These are phyloP conservation scores for Phialophora expanda DNA, from an alignment of 2,329 filamentous ascomycete species.

Conservation along the genomic window DNA sequence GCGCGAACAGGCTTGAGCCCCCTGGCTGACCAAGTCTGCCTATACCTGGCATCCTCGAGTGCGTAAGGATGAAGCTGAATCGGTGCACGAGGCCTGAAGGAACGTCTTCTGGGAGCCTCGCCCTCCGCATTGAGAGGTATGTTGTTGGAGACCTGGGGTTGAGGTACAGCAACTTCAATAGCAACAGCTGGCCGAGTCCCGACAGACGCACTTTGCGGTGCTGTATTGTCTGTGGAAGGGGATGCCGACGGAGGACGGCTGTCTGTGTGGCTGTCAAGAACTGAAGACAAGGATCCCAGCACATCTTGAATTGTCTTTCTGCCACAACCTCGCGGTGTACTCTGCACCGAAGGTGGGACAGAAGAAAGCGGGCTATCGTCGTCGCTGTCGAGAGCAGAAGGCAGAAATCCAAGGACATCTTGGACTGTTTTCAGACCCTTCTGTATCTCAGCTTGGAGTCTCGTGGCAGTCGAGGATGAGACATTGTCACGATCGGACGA, in stretches of 20 bases:
- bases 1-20: slow-evolving; percentile 52
- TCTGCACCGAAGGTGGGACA: slow-evolving; percentile 23
- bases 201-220: not conserved
- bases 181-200: not conserved
- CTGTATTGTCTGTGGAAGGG: slow-evolving; percentile 10
- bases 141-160: not conserved
- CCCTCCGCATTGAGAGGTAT: not conserved
- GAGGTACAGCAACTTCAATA: not conserved
- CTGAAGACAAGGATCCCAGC: not conserved
- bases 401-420: slow-evolving; percentile 23
- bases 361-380: slow-evolving; percentile 36
- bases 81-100: slow-evolving; percentile 52
- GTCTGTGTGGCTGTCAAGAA: not conserved
- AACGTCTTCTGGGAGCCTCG: slow-evolving; percentile 14
- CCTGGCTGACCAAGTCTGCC: slow-evolving; percentile 47
- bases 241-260: not conserved
- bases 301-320: not conserved
- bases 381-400: slow-evolving; percentile 17
- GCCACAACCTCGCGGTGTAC: slow-evolving; percentile 12
- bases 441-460: slow-evolving; percentile 28
- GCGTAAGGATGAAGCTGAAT: slow-evolving; percentile 57
- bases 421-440: slow-evolving; percentile 28
- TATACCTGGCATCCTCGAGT: slow-evolving; percentile 53
- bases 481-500: not conserved
- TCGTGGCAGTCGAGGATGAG: slow-evolving; percentile 19